A percentile compares a stretch with the other conserved stretches of the same genome.
Evolutionary conservation across 148 eudicot species (phyloP).

Genomic region (Rhododendron williamsianum): DNA sequence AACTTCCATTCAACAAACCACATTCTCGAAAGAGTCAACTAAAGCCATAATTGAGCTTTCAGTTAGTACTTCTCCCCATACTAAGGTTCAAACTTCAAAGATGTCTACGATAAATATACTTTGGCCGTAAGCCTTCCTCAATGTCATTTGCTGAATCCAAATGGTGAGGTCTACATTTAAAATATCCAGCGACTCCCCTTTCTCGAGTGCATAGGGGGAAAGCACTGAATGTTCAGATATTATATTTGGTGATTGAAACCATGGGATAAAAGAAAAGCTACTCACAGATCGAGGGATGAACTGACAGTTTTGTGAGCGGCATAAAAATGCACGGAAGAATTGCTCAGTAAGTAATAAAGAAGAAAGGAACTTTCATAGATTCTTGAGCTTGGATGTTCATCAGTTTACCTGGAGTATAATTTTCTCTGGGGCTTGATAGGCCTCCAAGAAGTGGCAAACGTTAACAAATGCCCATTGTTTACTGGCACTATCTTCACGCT

Average conservation of each 20-base stretch:
- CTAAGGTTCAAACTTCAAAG: neutral
- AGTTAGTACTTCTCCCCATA: neutral
- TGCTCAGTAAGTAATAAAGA: neutral
- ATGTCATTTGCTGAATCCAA: neutral
- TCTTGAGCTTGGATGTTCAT: neutral
- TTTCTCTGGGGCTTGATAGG: constrained; percentile 99
- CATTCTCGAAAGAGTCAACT: neutral
- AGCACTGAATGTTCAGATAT: neutral
- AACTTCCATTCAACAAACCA: neutral
- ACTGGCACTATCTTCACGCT: constrained; percentile 99
- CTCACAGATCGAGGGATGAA: neutral
- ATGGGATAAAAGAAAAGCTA: neutral
- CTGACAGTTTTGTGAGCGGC: neutral
- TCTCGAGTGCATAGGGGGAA: neutral
- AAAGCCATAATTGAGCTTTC: neutral
- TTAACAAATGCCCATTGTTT: constrained; percentile 99
- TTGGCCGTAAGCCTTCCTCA: neutral
- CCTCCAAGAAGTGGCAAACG: constrained; percentile 98
- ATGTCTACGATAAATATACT: neutral
- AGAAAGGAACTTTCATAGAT: neutral
- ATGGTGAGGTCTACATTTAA: neutral
- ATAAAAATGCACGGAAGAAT: neutral
- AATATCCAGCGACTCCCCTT: neutral
- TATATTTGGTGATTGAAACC: neutral
- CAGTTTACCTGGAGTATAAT: constrained; percentile 84